A percentile compares a stretch with the other conserved stretches of the same genome.
Conservation (phyloP, 1,139 yeast genomes). For the Yamadazyma sp. region DNA sequence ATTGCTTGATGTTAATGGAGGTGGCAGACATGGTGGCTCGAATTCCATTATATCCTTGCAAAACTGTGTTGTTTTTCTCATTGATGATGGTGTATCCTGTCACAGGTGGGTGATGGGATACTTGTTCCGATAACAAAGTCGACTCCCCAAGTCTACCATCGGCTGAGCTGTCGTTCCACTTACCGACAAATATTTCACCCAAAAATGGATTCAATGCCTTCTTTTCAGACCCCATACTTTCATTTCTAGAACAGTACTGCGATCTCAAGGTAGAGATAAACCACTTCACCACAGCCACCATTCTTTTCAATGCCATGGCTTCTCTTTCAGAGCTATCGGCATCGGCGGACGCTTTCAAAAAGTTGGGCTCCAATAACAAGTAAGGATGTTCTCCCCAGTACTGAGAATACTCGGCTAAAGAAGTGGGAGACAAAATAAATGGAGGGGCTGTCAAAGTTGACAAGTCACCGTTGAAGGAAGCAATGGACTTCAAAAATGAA, state of each 20-base stretch:
- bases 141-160: constrained; percentile 64
- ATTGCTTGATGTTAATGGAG: constrained; percentile 81
- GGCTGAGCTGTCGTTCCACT: constrained; percentile 59
- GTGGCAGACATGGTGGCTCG: constrained; percentile 79
- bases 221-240: constrained; percentile 88
- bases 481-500: constrained; percentile 84
- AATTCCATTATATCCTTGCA: constrained; percentile 89
- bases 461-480: constrained; percentile 91
- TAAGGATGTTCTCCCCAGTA: constrained; percentile 94
- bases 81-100: constrained; percentile 83
- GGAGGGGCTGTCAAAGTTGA: constrained; percentile 97
- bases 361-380: constrained; percentile 69
- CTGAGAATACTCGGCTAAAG: constrained; percentile 86
- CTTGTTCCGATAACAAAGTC: constrained; percentile 80
- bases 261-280: constrained; percentile 87
- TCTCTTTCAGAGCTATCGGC: constrained; percentile 44
- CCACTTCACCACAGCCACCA: constrained; percentile 85
- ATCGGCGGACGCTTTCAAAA: constrained; percentile 34
- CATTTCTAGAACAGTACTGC: constrained; percentile 91
- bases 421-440: constrained; percentile 89
- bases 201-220: constrained; percentile 93
- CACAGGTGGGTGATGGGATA: constrained; percentile 93
- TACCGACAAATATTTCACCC: constrained; percentile 90
- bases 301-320: constrained; percentile 56
- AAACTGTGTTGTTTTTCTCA: constrained; percentile 61